Base-by-base conservation (phyloP, 768 basidiomycete species). In the Mycena crocata region DNA sequence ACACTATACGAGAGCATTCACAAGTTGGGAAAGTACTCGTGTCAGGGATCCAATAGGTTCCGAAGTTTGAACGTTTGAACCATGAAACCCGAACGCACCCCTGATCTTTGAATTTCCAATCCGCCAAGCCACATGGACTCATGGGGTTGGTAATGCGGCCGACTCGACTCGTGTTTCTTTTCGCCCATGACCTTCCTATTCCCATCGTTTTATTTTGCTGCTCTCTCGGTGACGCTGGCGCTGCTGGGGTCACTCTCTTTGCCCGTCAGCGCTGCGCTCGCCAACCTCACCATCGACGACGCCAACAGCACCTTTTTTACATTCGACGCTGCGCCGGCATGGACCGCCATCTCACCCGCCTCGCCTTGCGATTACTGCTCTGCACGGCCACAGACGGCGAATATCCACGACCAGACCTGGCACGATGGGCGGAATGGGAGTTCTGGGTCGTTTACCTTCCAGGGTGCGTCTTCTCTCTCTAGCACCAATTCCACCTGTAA, bases 201-300 rank as follows among this genome's bases (percentile, higher is more conserved):
- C n/a, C n/a, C n/a, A n/a, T n/a, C n/a, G n/a, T n/a, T n/a, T n/a
- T n/a, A n/a, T n/a, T 44, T 44, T 44, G 19, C 5, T 13, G n/a
- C 42, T 44, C 42, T 44, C 5, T 23, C n/a, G 7, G 42, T 23
- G n/a, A 23, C 42, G 42, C 42, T 44, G 42, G 42, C 42, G 42
- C 42, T 44, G 42, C 42, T 44, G 42, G n/a, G n/a, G n/a, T n/a
- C n/a, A n/a, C 24, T 64, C 26, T 9, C 54, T 23, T 23, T n/a
- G 7, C 28, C 45, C 44, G 37, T 34, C 3, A 19, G 14, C 30
- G 52, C 51, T 24, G 60, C 39, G 9, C 59, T 50, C 44, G 59
- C 61, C 1, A 68, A 68, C 26, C 13, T 68, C 61, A 68, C 66
- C 23, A 58, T 68, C 55, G 66, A 68, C 37, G 66, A 68, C 56